Conservation (phyloP, 1,284 basidiomycete genomes). For the Leccinum solheimii region DNA sequence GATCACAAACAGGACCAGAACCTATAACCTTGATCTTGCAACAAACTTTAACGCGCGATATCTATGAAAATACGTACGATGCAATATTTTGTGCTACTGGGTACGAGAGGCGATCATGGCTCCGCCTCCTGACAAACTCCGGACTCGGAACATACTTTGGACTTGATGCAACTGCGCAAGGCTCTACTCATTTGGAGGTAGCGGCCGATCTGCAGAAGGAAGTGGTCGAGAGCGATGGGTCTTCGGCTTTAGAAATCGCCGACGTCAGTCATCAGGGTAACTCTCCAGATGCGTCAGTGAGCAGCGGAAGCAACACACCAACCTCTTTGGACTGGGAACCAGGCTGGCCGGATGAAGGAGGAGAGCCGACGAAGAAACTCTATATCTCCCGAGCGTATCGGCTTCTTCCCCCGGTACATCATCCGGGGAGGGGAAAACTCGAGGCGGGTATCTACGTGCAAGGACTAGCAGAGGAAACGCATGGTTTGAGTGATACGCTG, state of each 20-base stretch:
- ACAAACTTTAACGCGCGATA: slow-evolving; percentile 37
- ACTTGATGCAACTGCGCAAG: slow-evolving; percentile 25
- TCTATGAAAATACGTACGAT: slow-evolving; percentile 45
- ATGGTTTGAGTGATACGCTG: slow-evolving; percentile 59
- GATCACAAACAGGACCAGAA: slow-evolving; percentile 15
- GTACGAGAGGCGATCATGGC: slow-evolving; percentile 54
- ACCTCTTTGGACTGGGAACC: slow-evolving; percentile 32
- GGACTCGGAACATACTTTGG: slow-evolving; percentile 46
- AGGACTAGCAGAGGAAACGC: slow-evolving; percentile 56
- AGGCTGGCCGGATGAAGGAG: slow-evolving; percentile 18
- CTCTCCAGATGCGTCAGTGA: slow-evolving; percentile 11
- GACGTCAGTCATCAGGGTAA: background rate
- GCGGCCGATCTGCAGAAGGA: slow-evolving; percentile 4
- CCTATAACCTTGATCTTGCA: slow-evolving; percentile 40
- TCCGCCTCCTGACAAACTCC: slow-evolving; percentile 46
- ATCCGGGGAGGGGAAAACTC: slow-evolving; percentile 20
- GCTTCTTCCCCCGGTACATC: slow-evolving; percentile 36
- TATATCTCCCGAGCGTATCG: slow-evolving; percentile 49
- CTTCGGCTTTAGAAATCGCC: background rate
- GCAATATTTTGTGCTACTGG: slow-evolving; percentile 58
- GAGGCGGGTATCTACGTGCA: slow-evolving; percentile 53
- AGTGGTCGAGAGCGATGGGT: background rate
- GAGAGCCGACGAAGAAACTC: slow-evolving; percentile 30
- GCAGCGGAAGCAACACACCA: slow-evolving; percentile 31
- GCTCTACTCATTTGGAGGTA: slow-evolving; percentile 24